Percentiles rank a stretch among this genome's conserved stretches.
Conservation (phyloP, 192 early-diverging fungal species). For the Umbelopsis isabellina region DNA sequence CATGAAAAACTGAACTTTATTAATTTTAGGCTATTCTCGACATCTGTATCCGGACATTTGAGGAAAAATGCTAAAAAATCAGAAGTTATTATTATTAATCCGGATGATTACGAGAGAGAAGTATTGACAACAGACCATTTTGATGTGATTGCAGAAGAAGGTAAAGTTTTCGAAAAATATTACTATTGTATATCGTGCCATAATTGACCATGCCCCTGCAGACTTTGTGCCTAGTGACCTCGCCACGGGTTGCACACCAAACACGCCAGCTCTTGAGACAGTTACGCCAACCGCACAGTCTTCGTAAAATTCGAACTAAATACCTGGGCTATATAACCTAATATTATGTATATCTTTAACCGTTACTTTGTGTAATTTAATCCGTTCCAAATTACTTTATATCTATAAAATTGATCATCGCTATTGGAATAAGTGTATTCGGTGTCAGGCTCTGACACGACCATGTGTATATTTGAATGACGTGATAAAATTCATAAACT, state of each 20-base stretch:
- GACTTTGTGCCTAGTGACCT: not conserved
- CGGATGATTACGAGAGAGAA: constrained; percentile 1
- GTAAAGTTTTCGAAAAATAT: not conserved
- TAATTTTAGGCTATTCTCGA: not conserved
- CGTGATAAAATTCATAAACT: too few species aligned
- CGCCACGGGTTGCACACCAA: constrained; percentile 4
- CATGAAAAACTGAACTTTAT: not conserved
- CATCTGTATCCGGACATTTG: constrained; percentile 2
- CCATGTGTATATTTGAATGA: too few species aligned
- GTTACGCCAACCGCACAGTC: not conserved
- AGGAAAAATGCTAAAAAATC: constrained; percentile 10
- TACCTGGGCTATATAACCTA: not conserved
- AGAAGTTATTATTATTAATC: not conserved
- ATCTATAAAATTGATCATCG: too few species aligned
- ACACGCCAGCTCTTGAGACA: not conserved
- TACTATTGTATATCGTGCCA: not conserved
- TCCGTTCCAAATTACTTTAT: not conserved
- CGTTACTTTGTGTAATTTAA: not conserved
- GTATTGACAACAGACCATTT: not conserved
- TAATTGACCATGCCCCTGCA: not conserved
- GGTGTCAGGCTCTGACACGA: too few species aligned
- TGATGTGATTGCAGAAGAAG: not conserved
- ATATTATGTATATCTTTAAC: too few species aligned
- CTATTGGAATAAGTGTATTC: too few species aligned
- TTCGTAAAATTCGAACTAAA: not conserved